Percentiles rank a stretch among this genome's conserved stretches.
Evolutionary conservation across 176 grass and related monocot genomes (phyloP).

Genomic region (Typha latifolia): DNA sequence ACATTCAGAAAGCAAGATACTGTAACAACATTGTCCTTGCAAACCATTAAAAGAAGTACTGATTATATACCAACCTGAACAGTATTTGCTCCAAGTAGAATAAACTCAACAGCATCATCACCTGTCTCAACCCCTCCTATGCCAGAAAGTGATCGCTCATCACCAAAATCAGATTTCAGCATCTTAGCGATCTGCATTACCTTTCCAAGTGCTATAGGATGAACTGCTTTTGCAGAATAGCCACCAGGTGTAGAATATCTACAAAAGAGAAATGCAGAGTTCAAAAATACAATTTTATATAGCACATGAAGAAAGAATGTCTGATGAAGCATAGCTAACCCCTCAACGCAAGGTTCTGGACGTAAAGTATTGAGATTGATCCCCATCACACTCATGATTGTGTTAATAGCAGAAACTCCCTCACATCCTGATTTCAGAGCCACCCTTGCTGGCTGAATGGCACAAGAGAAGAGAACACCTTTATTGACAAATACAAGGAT

Average conservation of each 20-base stretch:
- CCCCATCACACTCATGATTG: constrained; percentile 98
- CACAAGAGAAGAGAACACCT: background rate
- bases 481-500: background rate
- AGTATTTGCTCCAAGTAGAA: constrained; percentile 89
- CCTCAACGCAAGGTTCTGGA: constrained; percentile 86
- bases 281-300: background rate
- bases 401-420: constrained; percentile 91
- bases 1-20: too few relatives aligned
- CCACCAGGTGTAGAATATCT: constrained; percentile 94
- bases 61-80: constrained; percentile 56
- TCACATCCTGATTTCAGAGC: constrained; percentile 83
- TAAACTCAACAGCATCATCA: constrained; percentile 79
- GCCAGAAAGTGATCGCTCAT: constrained; percentile 74
- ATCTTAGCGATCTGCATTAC: constrained; percentile 91
- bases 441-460: constrained; percentile 72
- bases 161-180: constrained; percentile 72
- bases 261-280: constrained; percentile 3
- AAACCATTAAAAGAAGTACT: background rate
- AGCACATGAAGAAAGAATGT: background rate
- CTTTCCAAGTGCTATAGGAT: constrained; percentile 91
- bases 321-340: constrained; percentile 39
- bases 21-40: too few relatives aligned
- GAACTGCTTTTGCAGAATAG: constrained; percentile 88
- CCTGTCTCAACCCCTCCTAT: constrained; percentile 92
- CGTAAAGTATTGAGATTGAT: constrained; percentile 84